A percentile compares a stretch with the other conserved stretches of the same genome.
Conservation (phyloP, 257 asterid species). For the Nicotiana undulata region DNA sequence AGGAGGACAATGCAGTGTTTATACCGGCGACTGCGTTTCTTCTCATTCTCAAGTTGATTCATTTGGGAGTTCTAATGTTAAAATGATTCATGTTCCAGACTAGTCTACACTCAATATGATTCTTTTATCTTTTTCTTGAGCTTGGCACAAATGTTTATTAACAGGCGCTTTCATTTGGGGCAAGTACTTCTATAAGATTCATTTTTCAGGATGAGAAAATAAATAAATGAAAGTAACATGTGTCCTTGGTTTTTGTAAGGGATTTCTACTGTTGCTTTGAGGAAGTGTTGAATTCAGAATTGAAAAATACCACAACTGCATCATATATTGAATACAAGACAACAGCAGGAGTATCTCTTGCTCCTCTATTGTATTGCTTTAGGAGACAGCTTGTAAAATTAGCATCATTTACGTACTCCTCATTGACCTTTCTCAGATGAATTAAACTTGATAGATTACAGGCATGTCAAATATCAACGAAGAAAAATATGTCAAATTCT, state of each 20-base stretch:
- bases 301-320: neutral
- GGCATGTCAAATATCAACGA: neutral
- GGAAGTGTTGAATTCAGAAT: neutral
- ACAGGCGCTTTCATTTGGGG: neutral
- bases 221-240: neutral
- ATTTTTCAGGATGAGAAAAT: neutral
- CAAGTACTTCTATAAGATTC: neutral
- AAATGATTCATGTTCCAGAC: neutral
- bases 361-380: neutral
- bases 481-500: conserved; percentile 17
- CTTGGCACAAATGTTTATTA: neutral
- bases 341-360: neutral
- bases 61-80: neutral
- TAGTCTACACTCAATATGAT: neutral
- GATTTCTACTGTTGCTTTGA: neutral
- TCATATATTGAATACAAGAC: neutral
- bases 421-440: neutral
- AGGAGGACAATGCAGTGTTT: neutral
- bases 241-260: neutral
- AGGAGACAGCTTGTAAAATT: neutral
- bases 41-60: neutral
- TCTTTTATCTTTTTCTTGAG: neutral
- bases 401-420: neutral
- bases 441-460: neutral
- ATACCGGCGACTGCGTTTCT: neutral